Evolutionary conservation across 495 filamentous ascomycete genomes (phyloP).

Genomic region (Copromyces sp.): DNA sequence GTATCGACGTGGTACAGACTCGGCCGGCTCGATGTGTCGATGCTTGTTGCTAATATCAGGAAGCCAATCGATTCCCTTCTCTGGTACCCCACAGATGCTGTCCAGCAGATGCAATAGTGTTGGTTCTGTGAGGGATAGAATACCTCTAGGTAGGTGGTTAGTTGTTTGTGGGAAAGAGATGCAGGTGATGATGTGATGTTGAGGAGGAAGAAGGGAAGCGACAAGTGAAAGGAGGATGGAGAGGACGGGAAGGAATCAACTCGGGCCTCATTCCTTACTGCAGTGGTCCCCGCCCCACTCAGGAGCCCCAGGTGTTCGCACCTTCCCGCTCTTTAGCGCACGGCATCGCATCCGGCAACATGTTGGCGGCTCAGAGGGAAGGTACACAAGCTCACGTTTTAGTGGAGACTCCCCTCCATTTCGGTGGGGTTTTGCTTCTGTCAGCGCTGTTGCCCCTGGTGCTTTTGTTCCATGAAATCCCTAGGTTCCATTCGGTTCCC

Average conservation of each 20-base stretch:
- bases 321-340: constrained; percentile 14
- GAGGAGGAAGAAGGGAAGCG: constrained; percentile 1
- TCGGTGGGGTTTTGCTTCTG: background rate
- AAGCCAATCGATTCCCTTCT: background rate
- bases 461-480: background rate
- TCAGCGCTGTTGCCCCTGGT: background rate
- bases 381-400: background rate
- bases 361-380: background rate
- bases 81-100: background rate
- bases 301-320: constrained; percentile 6
- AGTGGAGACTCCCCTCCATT: background rate
- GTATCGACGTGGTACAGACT: background rate
- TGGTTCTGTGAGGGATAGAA: background rate
- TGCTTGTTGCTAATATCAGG: background rate
- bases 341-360: constrained; percentile 1
- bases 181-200: background rate
- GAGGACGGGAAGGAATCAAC: too few species aligned
- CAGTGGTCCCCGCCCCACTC: too few species aligned
- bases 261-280: too few species aligned
- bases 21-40: background rate
- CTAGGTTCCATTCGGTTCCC: too few species aligned
- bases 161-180: background rate
- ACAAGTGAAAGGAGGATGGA: constrained; percentile 1
- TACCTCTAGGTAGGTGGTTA: background rate
- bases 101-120: background rate